Conservation (phyloP, 176 grass and related monocot genomes). For the Cenchrus americanus region DNA sequence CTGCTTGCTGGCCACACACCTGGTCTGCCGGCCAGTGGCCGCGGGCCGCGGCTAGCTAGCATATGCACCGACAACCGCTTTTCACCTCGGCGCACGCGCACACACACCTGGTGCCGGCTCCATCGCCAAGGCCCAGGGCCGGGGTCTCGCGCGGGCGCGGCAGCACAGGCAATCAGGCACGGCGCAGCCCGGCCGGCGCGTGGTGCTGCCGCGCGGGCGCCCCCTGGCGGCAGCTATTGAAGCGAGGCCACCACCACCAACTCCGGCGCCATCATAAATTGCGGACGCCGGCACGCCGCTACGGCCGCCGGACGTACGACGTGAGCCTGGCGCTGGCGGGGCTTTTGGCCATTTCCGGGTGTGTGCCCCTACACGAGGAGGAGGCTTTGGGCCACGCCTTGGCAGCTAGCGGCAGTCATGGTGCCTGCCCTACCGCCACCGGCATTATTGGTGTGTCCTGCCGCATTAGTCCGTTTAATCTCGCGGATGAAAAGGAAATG, state of each 20-base stretch:
- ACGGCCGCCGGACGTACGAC: conserved; percentile 1
- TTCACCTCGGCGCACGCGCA: neutral
- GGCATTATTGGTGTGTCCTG: conserved; percentile 2
- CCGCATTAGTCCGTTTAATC: neutral
- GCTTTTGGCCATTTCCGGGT: conserved; percentile 24
- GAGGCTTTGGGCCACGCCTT: too few species aligned
- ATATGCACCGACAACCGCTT: neutral
- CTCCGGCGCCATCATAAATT: conserved; percentile 29
- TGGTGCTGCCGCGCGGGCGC: neutral
- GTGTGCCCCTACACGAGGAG: neutral
- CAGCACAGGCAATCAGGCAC: neutral
- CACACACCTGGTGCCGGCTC: neutral
- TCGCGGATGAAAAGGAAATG: neutral
- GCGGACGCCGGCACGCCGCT: neutral
- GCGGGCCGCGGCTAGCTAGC: too few species aligned
- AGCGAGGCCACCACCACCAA: neutral
- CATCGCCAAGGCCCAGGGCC: too few species aligned
- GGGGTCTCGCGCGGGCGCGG: neutral
- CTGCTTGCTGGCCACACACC: conserved; percentile 34
- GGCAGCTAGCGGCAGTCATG: neutral
- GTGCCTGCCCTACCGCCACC: neutral
- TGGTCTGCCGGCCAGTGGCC: conserved; percentile 22
- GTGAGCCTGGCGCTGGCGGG: neutral
- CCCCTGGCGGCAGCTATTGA: neutral
- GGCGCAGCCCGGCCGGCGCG: neutral